Conservation (phyloP, 768 basidiomycete species). For the Coprinopsis strossmayeri region DNA sequence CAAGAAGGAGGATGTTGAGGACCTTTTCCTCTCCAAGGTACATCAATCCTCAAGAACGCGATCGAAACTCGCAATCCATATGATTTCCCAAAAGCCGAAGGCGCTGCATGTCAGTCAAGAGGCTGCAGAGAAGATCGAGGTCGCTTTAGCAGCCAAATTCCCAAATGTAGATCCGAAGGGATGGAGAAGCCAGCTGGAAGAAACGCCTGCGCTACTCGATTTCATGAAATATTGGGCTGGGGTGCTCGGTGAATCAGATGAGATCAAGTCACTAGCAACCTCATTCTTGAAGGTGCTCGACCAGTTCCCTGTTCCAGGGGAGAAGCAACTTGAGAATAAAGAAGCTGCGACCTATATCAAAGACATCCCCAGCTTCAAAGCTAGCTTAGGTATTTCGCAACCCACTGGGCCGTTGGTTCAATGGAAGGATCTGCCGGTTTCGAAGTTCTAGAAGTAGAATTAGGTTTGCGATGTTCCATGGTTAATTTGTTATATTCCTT, state of each 20-base stretch:
- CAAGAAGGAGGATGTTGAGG: conserved; percentile 68
- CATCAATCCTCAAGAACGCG: conserved; percentile 65
- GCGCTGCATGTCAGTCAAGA: conserved; percentile 56
- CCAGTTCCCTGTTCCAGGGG: conserved; percentile 48
- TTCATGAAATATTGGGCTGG: conserved; percentile 63
- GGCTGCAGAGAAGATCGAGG: conserved; percentile 58
- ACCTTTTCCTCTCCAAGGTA: conserved; percentile 62
- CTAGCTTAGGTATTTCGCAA: conserved; percentile 43
- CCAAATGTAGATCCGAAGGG: conserved; percentile 44
- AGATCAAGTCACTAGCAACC: conserved; percentile 38
- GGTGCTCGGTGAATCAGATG: conserved; percentile 33
- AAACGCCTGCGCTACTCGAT: conserved; percentile 50
- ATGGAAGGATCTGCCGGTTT: conserved; percentile 66
- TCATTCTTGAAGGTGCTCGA: conserved; percentile 53
- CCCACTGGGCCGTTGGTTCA: conserved; percentile 62
- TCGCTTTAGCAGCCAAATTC: conserved; percentile 38
- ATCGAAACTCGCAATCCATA: conserved; percentile 80
- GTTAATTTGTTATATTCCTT: background rate
- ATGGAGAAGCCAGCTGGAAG: conserved; percentile 47
- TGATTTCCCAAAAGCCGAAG: conserved; percentile 62
- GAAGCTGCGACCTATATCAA: conserved; percentile 54
- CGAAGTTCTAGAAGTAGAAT: conserved; percentile 43
- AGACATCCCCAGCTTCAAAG: conserved; percentile 63
- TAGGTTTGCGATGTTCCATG: background rate
- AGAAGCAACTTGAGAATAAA: conserved; percentile 38